Base-by-base conservation (phyloP, 208 protist genomes). In the Trichomonas tenax region DNA sequence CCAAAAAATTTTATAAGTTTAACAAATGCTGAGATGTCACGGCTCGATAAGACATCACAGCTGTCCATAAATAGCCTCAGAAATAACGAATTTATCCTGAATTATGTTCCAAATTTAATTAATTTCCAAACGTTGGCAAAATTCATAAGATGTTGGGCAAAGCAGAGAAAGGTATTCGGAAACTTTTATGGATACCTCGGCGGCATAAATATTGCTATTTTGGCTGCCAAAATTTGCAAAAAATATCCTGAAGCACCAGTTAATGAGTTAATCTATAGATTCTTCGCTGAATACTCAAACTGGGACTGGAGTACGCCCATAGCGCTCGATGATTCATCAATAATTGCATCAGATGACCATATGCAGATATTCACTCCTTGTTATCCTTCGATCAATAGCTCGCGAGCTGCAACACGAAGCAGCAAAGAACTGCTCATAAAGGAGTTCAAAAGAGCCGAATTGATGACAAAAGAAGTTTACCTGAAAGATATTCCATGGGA, bases 181-280 rank as follows among this genome's bases (percentile, higher is more conserved):
- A 96, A 96, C 45, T 21, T 96, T 23, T 84, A 84, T 44, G 93
- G 93, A 10, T 96, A 82, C 45, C 17, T 96, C 15, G 51, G 51
- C 36, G 93, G 93, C 40, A 51, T 96, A 4, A 96, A 82, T 82
- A 41, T 26, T 17, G n/a, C 93, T n/a, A 34, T 96, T 3, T 36
- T 96, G 21, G 36, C n/a, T 4, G 93, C 93, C 23, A 38, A 36
- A 6, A 84, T 82, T 15, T 96, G 48, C 40, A 49, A 96, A 48
- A 81, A 17, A 82, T 82, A 96, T 96, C 48, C 93, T 31, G 45
- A 21, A 34, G 4, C 49, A 45, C 17, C 6, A 23, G 21, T 51
- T 31, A n/a, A 11, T 21, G 44, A 38, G 44, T 34, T 96, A 17
- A 10, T 96, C 21, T 45, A 81, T 34, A 41, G 31, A 9, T 96